Percentiles rank a stretch among this genome's conserved stretches.
Conservation (phyloP, 192 early-diverging fungal genomes). For the Backusella macrospora region DNA sequence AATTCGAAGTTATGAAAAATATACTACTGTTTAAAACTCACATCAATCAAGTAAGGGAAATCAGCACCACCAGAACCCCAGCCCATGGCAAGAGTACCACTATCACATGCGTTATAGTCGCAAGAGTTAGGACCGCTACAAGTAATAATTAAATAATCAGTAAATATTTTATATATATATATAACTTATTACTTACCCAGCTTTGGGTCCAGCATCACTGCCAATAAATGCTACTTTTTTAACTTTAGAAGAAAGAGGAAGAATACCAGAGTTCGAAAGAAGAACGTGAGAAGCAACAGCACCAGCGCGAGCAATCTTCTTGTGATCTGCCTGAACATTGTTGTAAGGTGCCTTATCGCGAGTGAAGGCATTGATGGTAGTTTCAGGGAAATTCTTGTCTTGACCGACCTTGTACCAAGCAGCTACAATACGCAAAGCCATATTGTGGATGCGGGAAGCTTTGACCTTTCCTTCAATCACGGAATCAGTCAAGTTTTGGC, state of each 20-base stretch:
- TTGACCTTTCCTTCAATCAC: constrained; percentile 11
- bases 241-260: constrained; percentile 16
- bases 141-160: background rate
- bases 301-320: constrained; percentile 5
- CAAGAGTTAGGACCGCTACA: constrained; percentile 26
- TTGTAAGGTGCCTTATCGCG: constrained; percentile 6
- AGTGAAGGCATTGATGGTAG: background rate
- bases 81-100: constrained; percentile 12
- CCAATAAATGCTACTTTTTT: constrained; percentile 36
- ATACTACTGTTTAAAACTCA: too few relatives aligned
- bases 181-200: constrained; percentile 20
- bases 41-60: too few relatives aligned
- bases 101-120: constrained; percentile 24
- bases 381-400: constrained; percentile 1
- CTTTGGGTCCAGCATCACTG: constrained; percentile 24
- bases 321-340: constrained; percentile 25
- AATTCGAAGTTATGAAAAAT: too few relatives aligned
- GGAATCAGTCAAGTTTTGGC: constrained; percentile 19
- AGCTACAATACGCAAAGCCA: constrained; percentile 23
- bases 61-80: constrained; percentile 35
- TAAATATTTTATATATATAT: constrained; percentile 9
- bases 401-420: constrained; percentile 23
- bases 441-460: background rate
- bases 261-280: constrained; percentile 19
- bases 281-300: constrained; percentile 28